Evolutionary conservation across 2,329 filamentous ascomycete genomes (phyloP).

Genomic region (Arthrobotrys iridis): DNA sequence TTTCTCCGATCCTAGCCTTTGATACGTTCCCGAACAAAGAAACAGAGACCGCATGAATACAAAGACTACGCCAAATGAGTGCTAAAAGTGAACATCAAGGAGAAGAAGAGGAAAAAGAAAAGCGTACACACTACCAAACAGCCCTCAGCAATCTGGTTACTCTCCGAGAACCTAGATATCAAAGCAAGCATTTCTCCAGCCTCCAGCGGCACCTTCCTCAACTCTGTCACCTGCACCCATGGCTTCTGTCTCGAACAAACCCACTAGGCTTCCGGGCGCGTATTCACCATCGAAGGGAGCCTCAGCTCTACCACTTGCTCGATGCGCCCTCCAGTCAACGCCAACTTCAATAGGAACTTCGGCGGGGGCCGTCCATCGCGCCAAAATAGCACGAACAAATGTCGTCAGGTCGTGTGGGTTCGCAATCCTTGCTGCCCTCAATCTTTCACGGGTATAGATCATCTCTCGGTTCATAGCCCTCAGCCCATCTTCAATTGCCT

Average conservation of each 20-base stretch:
- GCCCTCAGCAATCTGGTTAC: conserved; percentile 5
- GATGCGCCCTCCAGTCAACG: conserved; percentile 75
- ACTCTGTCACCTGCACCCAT: conserved; percentile 75
- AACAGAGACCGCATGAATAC: neutral
- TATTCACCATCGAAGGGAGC: conserved; percentile 79
- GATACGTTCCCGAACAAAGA: conserved; percentile 19
- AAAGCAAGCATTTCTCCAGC: conserved; percentile 76
- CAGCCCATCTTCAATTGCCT: conserved; percentile 75
- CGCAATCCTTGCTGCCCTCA: conserved; percentile 84
- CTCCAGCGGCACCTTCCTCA: conserved; percentile 75
- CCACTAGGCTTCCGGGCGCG: conserved; percentile 86
- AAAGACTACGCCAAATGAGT: neutral
- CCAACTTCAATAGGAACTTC: conserved; percentile 80
- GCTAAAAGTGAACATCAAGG: conserved; percentile 13
- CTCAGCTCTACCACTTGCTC: conserved; percentile 68
- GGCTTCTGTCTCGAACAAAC: conserved; percentile 87
- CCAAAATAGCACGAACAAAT: conserved; percentile 83
- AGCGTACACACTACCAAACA: neutral
- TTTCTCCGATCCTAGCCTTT: conserved; percentile 37
- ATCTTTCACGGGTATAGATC: conserved; percentile 83
- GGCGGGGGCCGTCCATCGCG: conserved; percentile 71
- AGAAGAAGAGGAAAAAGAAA: no score
- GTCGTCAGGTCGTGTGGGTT: conserved; percentile 81
- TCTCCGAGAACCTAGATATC: conserved; percentile 25
- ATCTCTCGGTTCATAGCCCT: conserved; percentile 83